Evolutionary conservation across 2,329 filamentous ascomycete species (phyloP), one percentile per base, ranked within the genome.

Genomic region (Sporothrix phasma): DNA sequence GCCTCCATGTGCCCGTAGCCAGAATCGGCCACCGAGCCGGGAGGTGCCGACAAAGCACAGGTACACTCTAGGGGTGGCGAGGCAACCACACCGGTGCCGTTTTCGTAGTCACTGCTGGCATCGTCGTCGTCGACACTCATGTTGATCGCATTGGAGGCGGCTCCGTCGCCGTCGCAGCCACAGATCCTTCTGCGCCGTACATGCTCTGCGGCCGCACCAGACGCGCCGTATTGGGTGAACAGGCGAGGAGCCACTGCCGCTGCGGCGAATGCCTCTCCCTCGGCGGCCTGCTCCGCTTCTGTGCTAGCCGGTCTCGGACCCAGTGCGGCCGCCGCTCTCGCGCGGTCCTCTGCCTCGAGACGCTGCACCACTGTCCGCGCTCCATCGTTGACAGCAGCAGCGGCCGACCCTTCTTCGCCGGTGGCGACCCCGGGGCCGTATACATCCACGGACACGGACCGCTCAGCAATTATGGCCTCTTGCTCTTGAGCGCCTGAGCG

Each of bases 291-390:
- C 51, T 56, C 51, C 3, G 31, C 4, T 37, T 29, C 2, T 6
- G n/a, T 7, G 6, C 8, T n/a, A 2, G 29, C n/a, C 31, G 17
- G 34, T 17, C 6, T 3, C 29, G n/a, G 19, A n/a, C 43, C n/a
- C 45, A 49, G 54, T 3, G 58, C 45, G 0, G 31, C 58, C 2
- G 29, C 59, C 17, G 51, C 51, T 39, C 43, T 47, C 31, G 8
- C 19, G 2, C 59, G 59, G 17, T 46, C 60, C 24, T 62, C 26
- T n/a, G 59, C 59, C 26, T 62, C 51, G 13, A 65, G 63, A 15
- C 34, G 59, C 51, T 45, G 49, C 29, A 62, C 63, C 2, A 59
- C 51, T 2, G 24, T 43, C 22, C 59, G 49, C 3, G 59, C 51
- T 5, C 17, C 43, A 1, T 24, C 29, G 22, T 56, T 49, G 31